These are phyloP conservation scores for Citrus australasica DNA, from an alignment of 345 rosid species.

Conservation along the genomic window DNA sequence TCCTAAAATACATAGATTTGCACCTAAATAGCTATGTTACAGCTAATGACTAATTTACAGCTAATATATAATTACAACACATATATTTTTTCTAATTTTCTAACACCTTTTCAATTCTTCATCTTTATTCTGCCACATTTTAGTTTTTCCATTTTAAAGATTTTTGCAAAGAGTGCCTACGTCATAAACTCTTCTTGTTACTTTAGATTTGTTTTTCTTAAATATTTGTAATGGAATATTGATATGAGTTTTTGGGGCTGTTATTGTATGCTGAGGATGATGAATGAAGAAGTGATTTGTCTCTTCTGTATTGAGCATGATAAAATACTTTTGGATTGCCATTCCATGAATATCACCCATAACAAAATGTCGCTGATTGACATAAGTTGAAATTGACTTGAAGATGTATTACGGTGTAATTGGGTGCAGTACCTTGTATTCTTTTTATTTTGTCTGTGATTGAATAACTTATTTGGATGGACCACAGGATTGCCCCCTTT, in stretches of 20 bases:
- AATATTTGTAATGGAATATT: neutral
- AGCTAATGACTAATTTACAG: no score
- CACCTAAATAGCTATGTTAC: no score
- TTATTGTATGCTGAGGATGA: neutral
- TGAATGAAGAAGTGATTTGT: neutral
- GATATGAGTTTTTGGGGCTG: neutral
- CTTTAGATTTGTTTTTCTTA: neutral
- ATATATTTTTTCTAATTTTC: no score
- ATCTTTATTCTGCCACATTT: neutral
- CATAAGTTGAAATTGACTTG: neutral
- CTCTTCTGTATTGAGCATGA: neutral
- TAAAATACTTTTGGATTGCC: neutral
- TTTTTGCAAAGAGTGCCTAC: neutral
- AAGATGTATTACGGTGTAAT: neutral
- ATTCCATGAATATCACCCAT: neutral
- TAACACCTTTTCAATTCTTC: neutral
- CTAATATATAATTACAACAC: no score
- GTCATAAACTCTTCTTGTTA: neutral
- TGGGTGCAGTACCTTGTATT: neutral
- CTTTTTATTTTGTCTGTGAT: neutral
- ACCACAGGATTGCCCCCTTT: conserved; percentile 64
- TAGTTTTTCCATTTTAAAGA: neutral
- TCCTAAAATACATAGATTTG: no score
- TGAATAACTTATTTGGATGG: conserved; percentile 13
- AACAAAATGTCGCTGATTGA: neutral